Evolutionary conservation across 2,329 filamentous ascomycete genomes (phyloP), one percentile per base, ranked within the genome.

Genomic region (Diplodia scrobiculata): DNA sequence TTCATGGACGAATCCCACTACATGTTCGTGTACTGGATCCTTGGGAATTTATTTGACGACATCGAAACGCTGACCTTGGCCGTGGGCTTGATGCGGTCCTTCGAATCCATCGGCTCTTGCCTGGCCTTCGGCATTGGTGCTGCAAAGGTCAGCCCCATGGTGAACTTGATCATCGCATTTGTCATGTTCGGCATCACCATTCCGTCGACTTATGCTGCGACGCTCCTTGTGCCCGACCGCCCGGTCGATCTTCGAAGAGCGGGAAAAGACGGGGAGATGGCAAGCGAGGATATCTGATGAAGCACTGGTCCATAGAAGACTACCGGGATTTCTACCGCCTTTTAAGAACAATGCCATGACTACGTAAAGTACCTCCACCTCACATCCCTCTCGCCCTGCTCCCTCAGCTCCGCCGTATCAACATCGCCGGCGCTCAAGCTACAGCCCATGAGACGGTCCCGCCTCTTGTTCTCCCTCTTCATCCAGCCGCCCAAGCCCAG

Each of bases 31-130:
- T 63, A 63, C 59, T 84, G 81, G 81, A 72, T 83, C n/a, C 75
- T 84, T 1, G 83, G 81, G 3, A 77, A 81, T 1, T 84, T 83
- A 72, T 82, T 82, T 66, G 77, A 83, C 66, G 82, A 84, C 62
- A 73, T 84, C 6, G 80, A 83, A 69, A 84, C 82, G 0, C 68
- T 84, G 21, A 82, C 83, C 0, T 75, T 84, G 0, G 79, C 77
- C 3, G 81, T 83, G 1, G 81, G 81, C 0, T 72, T 84, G 1
- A 73, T 84, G 6, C 75, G 82, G 3, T 81, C 80, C 0, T 83
- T 84, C 63, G 82, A 84, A 69, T 82, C 80, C 0, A 67, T 84
- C 5, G 82, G 83, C 0, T 82, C 80, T 0, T 79, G 78, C 60
- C 68, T 84, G 2, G 72, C 81, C 0, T 83, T 82, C 45, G 82